Base-by-base conservation (phyloP, 73 alveolate species). In the Paramecium pentaurelia region DNA sequence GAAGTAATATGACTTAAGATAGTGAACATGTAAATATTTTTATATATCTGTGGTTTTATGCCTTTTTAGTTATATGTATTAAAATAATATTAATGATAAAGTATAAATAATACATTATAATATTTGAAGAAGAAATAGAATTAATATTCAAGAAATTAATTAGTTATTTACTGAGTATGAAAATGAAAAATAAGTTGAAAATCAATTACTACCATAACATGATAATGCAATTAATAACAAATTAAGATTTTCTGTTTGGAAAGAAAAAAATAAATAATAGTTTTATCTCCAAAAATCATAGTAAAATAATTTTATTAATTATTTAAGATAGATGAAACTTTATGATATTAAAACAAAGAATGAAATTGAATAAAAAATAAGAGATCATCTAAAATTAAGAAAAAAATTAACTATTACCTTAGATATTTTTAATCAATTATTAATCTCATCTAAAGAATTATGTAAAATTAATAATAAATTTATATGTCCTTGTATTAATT, bases 81-180 rank as follows among this genome's bases (percentile, higher is more conserved):
- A 22, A 22, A 22, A 22, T 0, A 22, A 22, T 22, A 22, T 22
- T 22, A 22, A 22, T 22, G 25, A 22, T 22, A 22, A 22, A 22
- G 25, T 22, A 22, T 22, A 22, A 22, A 22, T 44, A 20, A 80
- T 80, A 28, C 77, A 80, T 25, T 36, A 38, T 45, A 77, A 80
- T 80, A 28, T 77, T 32, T 80, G 91, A 77, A 45, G 91, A 12
- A 80, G 91, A 49, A 80, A 80, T 44, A 40, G 91, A 80, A 77
- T 80, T 22, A 49, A 47, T 27, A 27, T 80, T 20, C 58, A 40
- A 42, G 47, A 42, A 22, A 20, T n/a, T 38, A 45, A 20, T 37
- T 37, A 30, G 14, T 34, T 44, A 45, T 36, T 27, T 32, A 25
- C 30, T 4, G 45, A 40, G 2, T 1, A 44, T 9, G 47, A 42